Base-by-base conservation (phyloP, 2,329 filamentous ascomycete genomes). In the Microascus cirrosus region DNA sequence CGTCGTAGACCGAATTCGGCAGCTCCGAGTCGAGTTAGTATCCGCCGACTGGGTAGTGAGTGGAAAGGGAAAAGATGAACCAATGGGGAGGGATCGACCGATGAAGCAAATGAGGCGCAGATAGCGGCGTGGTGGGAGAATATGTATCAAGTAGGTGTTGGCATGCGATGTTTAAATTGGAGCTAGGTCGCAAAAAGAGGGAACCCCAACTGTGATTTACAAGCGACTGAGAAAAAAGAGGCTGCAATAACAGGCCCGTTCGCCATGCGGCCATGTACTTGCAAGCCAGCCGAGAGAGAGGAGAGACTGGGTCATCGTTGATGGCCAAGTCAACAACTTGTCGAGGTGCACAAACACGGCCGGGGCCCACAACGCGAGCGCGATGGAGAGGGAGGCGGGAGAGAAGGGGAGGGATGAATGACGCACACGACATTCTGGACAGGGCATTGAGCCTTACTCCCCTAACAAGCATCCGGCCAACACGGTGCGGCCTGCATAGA, bases 281-380 rank as follows among this genome's bases (percentile, higher is more conserved):
- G 39, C 20, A 12, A 28, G 45, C 45, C 45, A 22, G 45, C 24
- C 45, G 22, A 50, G 15, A n/a, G 7, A 13, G 39, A 32, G n/a
- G n/a, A 28, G 35, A 36, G 28, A 35, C 39, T 32, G 18, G 50
- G 28, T 32, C 24, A 34, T 18, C 7, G 24, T 25, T 53, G 34
- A 48, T 32, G 56, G 28, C 50, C 50, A 57, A 53, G 51, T 57
- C 50, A 57, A 50, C 36, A 52, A 32, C 32, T 24, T 53, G 45
- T 53, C 22, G 50, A 42, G 51, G 34, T 45, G 48, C 34, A 57
- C 56, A 57, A 53, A 53, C 13, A 35, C 12, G 56, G 50, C 50
- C 50, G 22, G 35, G 56, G 24, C 56, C 56, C 48, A 53, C 36
- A 52, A 53, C 32, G 42, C 52, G 25, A 28, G 25, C 50, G 51